Conservation (phyloP, 2,329 filamentous ascomycete species). For the Pestalotiopsis fici region DNA sequence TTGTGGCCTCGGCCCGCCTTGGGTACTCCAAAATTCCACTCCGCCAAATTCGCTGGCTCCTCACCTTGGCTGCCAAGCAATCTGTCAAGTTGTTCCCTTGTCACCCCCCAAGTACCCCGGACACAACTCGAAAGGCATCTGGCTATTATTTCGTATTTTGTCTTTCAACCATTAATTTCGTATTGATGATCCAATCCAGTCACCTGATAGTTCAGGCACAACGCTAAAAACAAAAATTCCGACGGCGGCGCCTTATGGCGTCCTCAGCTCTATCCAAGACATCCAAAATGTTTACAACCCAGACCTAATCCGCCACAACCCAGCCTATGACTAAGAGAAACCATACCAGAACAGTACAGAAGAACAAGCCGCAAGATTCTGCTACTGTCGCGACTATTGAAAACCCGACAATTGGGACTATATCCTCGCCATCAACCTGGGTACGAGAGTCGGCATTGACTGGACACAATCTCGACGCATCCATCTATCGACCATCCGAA, state of each 20-base stretch:
- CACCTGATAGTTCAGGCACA: background rate
- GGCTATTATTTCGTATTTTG: background rate
- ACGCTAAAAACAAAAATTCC: background rate
- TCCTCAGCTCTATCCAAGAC: background rate
- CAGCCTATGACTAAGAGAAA: too few relatives aligned
- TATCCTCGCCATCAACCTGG: too few relatives aligned
- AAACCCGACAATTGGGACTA: too few relatives aligned
- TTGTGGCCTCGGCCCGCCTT: background rate
- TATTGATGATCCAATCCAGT: background rate
- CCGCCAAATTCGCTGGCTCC: too few relatives aligned
- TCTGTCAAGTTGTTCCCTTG: background rate
- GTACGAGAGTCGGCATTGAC: background rate
- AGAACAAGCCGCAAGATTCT: too few relatives aligned
- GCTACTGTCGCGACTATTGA: too few relatives aligned
- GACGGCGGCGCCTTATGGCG: background rate
- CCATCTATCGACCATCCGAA: background rate
- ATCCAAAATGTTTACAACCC: background rate
- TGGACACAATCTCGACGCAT: background rate
- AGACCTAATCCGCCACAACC: background rate
- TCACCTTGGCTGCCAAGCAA: background rate
- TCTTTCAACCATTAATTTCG: background rate
- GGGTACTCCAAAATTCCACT: background rate
- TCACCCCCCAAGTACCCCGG: background rate
- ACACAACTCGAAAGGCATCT: background rate
- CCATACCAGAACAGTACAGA: too few relatives aligned